A percentile compares a stretch with the other conserved stretches of the same genome.
These are phyloP conservation scores for Berberis thunbergii DNA, from an alignment of 164 flowering plant species.

Conservation along the genomic window DNA sequence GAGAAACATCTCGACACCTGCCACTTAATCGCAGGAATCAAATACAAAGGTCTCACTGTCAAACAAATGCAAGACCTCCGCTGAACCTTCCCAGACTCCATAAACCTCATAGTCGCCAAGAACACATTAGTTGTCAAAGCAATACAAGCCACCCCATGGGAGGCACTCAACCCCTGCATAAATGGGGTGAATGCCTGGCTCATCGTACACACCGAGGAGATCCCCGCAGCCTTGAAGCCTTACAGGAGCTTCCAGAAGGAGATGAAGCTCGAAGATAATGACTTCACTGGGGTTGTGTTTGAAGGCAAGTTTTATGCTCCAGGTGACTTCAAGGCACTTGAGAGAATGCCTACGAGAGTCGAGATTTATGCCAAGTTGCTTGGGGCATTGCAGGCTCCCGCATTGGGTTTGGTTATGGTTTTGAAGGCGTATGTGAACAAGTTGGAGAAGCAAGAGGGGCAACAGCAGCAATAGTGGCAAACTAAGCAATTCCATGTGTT, in stretches of 20 bases:
- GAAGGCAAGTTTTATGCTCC: conserved; percentile 89
- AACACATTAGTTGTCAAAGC: conserved; percentile 80
- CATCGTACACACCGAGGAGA: conserved; percentile 83
- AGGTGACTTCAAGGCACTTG: conserved; percentile 53
- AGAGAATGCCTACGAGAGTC: conserved; percentile 81
- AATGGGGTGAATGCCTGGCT: conserved; percentile 92
- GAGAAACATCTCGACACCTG: conserved; percentile 66
- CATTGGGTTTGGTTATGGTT: conserved; percentile 59
- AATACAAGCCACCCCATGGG: conserved; percentile 84
- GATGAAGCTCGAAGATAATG: conserved; percentile 70
- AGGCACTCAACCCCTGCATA: conserved; percentile 80
- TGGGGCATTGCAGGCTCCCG: conserved; percentile 72
- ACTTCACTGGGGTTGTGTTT: conserved; percentile 82
- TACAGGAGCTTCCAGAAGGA: conserved; percentile 79
- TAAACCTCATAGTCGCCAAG: conserved; percentile 73
- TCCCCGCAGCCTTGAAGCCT: conserved; percentile 75
- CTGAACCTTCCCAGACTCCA: conserved; percentile 46
- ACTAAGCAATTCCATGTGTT: too few relatives aligned
- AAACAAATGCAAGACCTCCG: conserved; percentile 79
- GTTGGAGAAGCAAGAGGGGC: conserved; percentile 53
- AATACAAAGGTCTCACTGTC: conserved; percentile 80
- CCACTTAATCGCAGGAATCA: conserved; percentile 74
- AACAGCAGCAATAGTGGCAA: conserved; percentile 3
- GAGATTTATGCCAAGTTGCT: conserved; percentile 71
- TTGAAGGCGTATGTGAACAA: conserved; percentile 83